Conservation (phyloP, 176 grass and related monocot genomes). For the Rhynchospora tenuis region DNA sequence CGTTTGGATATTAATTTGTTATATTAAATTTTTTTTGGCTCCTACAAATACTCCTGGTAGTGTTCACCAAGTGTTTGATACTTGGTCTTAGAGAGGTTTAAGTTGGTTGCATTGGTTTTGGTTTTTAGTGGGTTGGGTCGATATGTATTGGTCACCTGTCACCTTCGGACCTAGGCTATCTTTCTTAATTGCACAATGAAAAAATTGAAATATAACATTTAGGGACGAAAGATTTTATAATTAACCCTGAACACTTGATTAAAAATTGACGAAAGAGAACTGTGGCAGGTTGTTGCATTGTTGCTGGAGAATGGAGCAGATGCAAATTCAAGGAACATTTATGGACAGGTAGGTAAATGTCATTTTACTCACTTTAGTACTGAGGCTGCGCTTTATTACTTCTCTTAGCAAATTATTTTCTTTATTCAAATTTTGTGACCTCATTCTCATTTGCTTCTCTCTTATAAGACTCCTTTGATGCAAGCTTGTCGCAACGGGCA, state of each 20-base stretch:
- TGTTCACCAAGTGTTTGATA: not conserved
- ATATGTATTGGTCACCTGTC: not conserved
- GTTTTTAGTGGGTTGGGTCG: not conserved
- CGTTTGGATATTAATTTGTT: not conserved
- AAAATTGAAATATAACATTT: not conserved
- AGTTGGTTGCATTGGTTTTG: constrained; percentile 1
- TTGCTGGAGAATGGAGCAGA: constrained; percentile 67
- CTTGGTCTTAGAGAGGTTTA: not conserved
- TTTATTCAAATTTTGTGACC: not conserved
- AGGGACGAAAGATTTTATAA: not conserved
- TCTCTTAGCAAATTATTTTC: not conserved
- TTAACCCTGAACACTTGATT: not conserved
- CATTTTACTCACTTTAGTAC: not conserved
- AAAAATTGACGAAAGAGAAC: not conserved
- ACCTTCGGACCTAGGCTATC: not conserved
- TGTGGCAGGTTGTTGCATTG: constrained; percentile 47
- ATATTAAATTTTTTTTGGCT: not conserved
- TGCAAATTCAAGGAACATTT: constrained; percentile 57
- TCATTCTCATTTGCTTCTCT: not conserved
- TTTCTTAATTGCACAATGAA: not conserved
- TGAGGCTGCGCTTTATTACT: not conserved
- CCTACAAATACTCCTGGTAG: not conserved
- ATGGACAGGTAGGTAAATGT: constrained; percentile 49
- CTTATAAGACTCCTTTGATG: constrained; percentile 66
- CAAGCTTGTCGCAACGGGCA: constrained; percentile 75